Percentiles rank a stretch among this genome's conserved stretches.
Conservation (phyloP, 2,329 filamentous ascomycete species). For the Tolypocladium sp. region DNA sequence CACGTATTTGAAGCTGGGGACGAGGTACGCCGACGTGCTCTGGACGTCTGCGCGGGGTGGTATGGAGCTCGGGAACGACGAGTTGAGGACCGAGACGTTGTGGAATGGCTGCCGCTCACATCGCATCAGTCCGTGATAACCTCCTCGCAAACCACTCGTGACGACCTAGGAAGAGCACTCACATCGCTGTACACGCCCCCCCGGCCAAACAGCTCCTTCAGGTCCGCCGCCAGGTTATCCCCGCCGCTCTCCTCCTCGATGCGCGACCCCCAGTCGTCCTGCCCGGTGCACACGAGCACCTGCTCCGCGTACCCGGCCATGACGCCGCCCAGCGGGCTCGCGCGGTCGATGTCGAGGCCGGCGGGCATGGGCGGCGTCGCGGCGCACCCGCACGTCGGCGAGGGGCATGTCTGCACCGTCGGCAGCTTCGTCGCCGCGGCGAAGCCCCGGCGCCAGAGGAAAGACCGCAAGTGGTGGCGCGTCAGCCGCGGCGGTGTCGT, state of each 20-base stretch:
- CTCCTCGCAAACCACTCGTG: background rate
- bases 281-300: constrained; percentile 73
- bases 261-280: constrained; percentile 68
- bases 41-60: constrained; percentile 33
- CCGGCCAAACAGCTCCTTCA: constrained; percentile 61
- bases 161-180: constrained; percentile 19
- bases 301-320: constrained; percentile 76
- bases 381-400: constrained; percentile 69
- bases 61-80: constrained; percentile 59
- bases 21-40: constrained; percentile 61
- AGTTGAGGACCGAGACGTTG: constrained; percentile 67
- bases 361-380: constrained; percentile 53
- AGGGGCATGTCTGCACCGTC: constrained; percentile 53
- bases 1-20: constrained; percentile 78
- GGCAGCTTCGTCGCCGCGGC: constrained; percentile 23
- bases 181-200: constrained; percentile 61
- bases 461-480: constrained; percentile 5
- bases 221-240: constrained; percentile 58
- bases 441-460: constrained; percentile 1
- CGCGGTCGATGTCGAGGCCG: constrained; percentile 66
- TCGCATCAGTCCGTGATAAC: background rate
- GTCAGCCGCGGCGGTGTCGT: background rate
- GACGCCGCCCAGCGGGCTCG: constrained; percentile 61
- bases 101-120: constrained; percentile 59
- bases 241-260: constrained; percentile 73